Conservation (phyloP, 768 basidiomycete genomes). For the Mycena vitilis region DNA sequence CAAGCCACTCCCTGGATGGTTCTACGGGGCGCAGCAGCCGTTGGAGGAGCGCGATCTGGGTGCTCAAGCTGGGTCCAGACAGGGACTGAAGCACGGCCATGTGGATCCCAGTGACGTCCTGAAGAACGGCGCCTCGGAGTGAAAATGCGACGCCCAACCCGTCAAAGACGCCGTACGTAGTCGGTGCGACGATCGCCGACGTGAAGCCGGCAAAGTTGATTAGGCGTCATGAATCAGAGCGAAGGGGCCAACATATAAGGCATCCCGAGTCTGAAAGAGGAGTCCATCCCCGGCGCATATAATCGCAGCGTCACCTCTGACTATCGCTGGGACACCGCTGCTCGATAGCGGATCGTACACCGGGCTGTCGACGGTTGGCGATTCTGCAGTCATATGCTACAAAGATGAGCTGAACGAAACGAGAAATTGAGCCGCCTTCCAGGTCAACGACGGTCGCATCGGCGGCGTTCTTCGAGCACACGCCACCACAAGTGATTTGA, state of each 20-base stretch:
- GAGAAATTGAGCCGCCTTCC: conserved; percentile 75
- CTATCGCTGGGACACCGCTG: conserved; percentile 57
- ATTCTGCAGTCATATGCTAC: conserved; percentile 74
- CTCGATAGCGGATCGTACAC: conserved; percentile 63
- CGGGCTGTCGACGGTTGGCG: conserved; percentile 76
- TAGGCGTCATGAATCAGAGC: conserved; percentile 6
- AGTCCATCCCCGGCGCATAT: conserved; percentile 80
- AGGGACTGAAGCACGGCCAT: conserved; percentile 65
- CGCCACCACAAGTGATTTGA: conserved; percentile 61
- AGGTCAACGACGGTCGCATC: conserved; percentile 65
- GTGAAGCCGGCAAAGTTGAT: conserved; percentile 69
- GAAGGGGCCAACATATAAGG: conserved; percentile 63
- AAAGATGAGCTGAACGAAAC: conserved; percentile 78
- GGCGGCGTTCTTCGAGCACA: conserved; percentile 27
- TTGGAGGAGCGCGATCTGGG: conserved; percentile 82
- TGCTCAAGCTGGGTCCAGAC: conserved; percentile 72
- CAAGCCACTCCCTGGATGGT: conserved; percentile 57
- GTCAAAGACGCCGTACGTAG: conserved; percentile 60
- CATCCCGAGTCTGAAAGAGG: conserved; percentile 75
- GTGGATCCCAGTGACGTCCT: conserved; percentile 75
- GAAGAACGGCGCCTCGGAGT: conserved; percentile 68
- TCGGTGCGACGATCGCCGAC: conserved; percentile 72
- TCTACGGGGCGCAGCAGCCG: conserved; percentile 59
- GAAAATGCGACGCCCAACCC: conserved; percentile 79
- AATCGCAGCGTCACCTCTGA: conserved; percentile 64